These are phyloP conservation scores for Coniferiporia sulphurascens DNA, from an alignment of 1,284 basidiomycete genomes.

Conservation along the genomic window DNA sequence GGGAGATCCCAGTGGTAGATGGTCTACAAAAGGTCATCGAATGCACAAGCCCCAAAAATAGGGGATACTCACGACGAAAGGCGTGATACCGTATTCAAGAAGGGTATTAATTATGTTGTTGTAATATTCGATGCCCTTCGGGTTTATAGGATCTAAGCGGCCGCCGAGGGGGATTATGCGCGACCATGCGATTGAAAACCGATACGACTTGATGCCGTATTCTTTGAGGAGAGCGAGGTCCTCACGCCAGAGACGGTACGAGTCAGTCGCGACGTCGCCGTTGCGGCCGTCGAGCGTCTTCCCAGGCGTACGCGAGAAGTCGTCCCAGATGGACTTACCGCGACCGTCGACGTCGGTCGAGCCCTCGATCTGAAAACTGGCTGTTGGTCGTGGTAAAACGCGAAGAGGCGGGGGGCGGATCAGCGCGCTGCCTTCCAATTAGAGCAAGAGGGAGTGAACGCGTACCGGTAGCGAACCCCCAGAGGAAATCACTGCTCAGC, in stretches of 20 bases:
- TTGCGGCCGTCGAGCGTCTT: constrained; percentile 61
- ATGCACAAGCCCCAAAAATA: neutral
- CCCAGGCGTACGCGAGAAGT: constrained; percentile 61
- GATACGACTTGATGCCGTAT: constrained; percentile 54
- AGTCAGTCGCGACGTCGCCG: constrained; percentile 69
- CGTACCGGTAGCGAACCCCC: constrained; percentile 69
- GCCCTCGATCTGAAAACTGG: constrained; percentile 67
- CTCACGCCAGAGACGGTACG: constrained; percentile 62
- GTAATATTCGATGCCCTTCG: constrained; percentile 64
- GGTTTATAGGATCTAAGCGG: constrained; percentile 65
- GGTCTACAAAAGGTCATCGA: constrained; percentile 38
- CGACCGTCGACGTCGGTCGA: constrained; percentile 52
- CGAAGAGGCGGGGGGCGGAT: constrained; percentile 8
- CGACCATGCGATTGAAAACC: constrained; percentile 76
- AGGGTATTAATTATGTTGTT: constrained; percentile 63
- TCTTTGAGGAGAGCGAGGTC: constrained; percentile 60
- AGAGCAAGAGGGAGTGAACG: neutral
- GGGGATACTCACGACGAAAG: constrained; percentile 55
- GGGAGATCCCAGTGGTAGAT: constrained; percentile 80
- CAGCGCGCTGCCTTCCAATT: neutral
- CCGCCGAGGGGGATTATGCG: constrained; percentile 68
- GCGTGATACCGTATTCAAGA: constrained; percentile 57
- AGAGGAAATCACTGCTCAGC: constrained; percentile 55
- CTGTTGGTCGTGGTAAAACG: constrained; percentile 27
- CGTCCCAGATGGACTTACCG: constrained; percentile 71